Evolutionary conservation across 306 rosid genomes (phyloP).

Genomic region (Carpinus viminea): DNA sequence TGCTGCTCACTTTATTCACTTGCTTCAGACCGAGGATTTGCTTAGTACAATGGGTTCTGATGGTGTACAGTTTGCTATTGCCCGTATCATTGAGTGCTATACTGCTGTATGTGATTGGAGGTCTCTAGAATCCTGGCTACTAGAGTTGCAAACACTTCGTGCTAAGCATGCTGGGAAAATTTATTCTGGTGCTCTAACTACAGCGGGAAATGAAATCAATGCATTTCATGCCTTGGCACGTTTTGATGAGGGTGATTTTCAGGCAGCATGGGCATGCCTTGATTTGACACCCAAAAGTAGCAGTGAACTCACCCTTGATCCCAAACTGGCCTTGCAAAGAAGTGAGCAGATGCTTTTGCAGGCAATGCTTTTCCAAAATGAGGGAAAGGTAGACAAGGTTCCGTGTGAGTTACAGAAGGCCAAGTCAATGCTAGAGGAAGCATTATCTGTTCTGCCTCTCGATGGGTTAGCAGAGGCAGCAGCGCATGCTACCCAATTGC

Average conservation of each 20-base stretch:
- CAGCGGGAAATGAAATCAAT: conserved; percentile 89
- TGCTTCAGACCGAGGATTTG: conserved; percentile 77
- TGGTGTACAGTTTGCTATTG: conserved; percentile 88
- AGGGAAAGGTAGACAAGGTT: conserved; percentile 63
- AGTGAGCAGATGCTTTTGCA: conserved; percentile 99
- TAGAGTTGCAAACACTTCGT: conserved; percentile 89
- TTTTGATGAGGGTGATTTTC: conserved; percentile 87
- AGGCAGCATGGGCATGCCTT: conserved; percentile 87
- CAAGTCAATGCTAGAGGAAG: conserved; percentile 84
- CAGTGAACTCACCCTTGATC: conserved; percentile 90
- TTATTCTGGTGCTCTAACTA: conserved; percentile 91
- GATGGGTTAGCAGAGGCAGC: conserved; percentile 91
- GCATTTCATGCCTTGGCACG: conserved; percentile 92
- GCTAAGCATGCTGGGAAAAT: conserved; percentile 85
- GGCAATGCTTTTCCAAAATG: conserved; percentile 75
- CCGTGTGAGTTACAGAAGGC: conserved; percentile 77
- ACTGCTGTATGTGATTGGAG: conserved; percentile 90
- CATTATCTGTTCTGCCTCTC: conserved; percentile 71
- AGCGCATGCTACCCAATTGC: conserved; percentile 72
- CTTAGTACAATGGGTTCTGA: conserved; percentile 82
- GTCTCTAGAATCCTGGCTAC: conserved; percentile 89
- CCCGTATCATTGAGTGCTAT: conserved; percentile 85
- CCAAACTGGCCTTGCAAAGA: conserved; percentile 88
- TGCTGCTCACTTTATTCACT: conserved; percentile 79
- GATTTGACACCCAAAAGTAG: conserved; percentile 97